Conservation (phyloP, 1,139 yeast species). For the Candida sanyaensis region DNA sequence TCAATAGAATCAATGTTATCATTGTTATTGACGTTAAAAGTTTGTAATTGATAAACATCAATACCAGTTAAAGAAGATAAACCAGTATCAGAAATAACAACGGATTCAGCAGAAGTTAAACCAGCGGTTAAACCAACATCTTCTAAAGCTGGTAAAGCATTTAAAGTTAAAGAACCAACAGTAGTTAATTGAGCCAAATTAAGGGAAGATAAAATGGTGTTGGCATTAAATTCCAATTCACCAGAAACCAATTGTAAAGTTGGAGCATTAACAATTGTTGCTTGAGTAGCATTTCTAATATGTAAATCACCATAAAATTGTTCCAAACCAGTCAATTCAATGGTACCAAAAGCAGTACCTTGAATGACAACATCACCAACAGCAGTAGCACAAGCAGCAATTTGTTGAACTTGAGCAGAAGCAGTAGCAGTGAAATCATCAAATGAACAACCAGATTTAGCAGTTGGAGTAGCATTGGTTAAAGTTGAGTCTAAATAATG, state of each 20-base stretch:
- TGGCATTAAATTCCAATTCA: slow-evolving; percentile 57
- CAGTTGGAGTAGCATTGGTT: slow-evolving; percentile 51
- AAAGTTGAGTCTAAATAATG: slow-evolving; percentile 42
- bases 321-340: slow-evolving; percentile 58
- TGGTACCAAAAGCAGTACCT: slow-evolving; percentile 57
- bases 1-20: slow-evolving; percentile 65
- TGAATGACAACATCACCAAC: slow-evolving; percentile 75
- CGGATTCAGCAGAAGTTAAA: slow-evolving; percentile 70
- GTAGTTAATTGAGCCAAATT: slow-evolving; percentile 78
- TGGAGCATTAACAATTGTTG: slow-evolving; percentile 74
- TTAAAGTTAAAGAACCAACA: slow-evolving; percentile 77
- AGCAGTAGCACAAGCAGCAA: slow-evolving; percentile 75
- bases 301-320: slow-evolving; percentile 75
- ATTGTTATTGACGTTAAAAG: slow-evolving; percentile 86
- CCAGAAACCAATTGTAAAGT: slow-evolving; percentile 74
- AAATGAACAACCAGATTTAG: slow-evolving; percentile 59
- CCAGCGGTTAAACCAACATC: slow-evolving; percentile 71
- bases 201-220: slow-evolving; percentile 68
- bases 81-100: slow-evolving; percentile 84
- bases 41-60: slow-evolving; percentile 67
- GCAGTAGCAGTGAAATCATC: slow-evolving; percentile 65
- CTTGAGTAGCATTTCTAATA: slow-evolving; percentile 63
- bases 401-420: slow-evolving; percentile 73
- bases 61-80: slow-evolving; percentile 80
- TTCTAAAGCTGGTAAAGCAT: slow-evolving; percentile 82